phyloP scores from a whole-genome alignment of 257 asterid species.

The Solanum etuberosum region DNA sequence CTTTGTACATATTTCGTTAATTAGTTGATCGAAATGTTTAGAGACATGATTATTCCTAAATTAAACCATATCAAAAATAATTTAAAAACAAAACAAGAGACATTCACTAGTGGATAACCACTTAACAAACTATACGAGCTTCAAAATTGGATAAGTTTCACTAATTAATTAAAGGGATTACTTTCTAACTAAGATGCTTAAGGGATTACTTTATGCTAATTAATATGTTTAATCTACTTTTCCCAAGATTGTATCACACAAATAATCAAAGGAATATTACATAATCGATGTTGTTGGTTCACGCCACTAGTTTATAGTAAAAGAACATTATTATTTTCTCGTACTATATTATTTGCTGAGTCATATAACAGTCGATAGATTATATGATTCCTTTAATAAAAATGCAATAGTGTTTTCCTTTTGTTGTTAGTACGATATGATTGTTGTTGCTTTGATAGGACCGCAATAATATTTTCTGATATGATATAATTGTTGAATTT shows the following conservation, averaged over 20 bases:
- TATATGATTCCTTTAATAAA: not conserved
- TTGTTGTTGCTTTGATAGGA: not conserved
- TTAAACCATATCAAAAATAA: not conserved
- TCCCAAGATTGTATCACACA: not conserved
- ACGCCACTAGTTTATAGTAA: not conserved
- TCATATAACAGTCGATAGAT: not conserved
- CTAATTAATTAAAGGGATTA: not conserved
- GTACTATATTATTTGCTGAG: not conserved
- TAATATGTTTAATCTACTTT: conserved; percentile 1
- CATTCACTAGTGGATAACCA: conserved; percentile 5
- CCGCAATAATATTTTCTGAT: not conserved
- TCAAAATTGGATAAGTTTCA: not conserved
- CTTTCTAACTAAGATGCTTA: not conserved
- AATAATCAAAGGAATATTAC: not conserved
- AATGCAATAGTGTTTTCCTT: not conserved
- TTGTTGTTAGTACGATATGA: not conserved
- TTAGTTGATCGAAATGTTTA: not conserved
- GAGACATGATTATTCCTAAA: not conserved
- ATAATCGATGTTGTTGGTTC: not conserved
- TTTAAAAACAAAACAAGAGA: not conserved
- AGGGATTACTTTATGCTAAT: not conserved
- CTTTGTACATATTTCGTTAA: not conserved
- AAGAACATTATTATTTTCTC: not conserved
- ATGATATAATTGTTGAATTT: not conserved
- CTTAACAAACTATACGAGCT: not conserved